These are phyloP conservation scores for Cinnamomum micranthum DNA, from an alignment of 164 flowering plant genomes.

Conservation along the genomic window DNA sequence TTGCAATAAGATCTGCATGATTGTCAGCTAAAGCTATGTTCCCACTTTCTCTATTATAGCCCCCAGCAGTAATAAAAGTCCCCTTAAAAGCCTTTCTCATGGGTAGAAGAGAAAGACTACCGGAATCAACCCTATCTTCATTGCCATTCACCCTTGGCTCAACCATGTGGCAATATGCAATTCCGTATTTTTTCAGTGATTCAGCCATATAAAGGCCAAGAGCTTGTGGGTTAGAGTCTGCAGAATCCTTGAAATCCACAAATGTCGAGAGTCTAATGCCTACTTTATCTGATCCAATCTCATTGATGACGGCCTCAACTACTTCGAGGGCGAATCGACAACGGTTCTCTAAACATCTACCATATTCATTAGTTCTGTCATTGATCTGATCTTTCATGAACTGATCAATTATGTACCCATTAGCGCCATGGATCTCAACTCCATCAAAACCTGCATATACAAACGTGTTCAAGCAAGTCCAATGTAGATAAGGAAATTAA, in stretches of 20 bases:
- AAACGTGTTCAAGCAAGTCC: too few relatives aligned
- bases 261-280: constrained; percentile 8
- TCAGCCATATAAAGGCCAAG: constrained; percentile 51
- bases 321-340: constrained; percentile 9
- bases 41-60: constrained; percentile 39
- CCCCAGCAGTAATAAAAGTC: constrained; percentile 42
- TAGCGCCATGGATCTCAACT: constrained; percentile 50
- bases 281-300: constrained; percentile 11
- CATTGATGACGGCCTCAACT: constrained; percentile 3
- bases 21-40: constrained; percentile 29
- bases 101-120: constrained; percentile 32
- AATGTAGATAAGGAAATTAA: too few relatives aligned
- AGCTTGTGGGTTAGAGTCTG: constrained; percentile 48
- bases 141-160: constrained; percentile 46
- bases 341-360: constrained; percentile 9
- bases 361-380: neutral
- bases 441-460: constrained; percentile 44
- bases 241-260: constrained; percentile 26
- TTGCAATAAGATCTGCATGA: constrained; percentile 29
- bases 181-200: constrained; percentile 35
- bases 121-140: constrained; percentile 17
- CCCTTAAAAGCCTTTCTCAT: constrained; percentile 50
- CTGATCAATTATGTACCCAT: constrained; percentile 36
- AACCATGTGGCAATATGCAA: constrained; percentile 45
- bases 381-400: constrained; percentile 36